Conservation (phyloP, 1,284 basidiomycete species). For the Rhodotorula sp. region DNA sequence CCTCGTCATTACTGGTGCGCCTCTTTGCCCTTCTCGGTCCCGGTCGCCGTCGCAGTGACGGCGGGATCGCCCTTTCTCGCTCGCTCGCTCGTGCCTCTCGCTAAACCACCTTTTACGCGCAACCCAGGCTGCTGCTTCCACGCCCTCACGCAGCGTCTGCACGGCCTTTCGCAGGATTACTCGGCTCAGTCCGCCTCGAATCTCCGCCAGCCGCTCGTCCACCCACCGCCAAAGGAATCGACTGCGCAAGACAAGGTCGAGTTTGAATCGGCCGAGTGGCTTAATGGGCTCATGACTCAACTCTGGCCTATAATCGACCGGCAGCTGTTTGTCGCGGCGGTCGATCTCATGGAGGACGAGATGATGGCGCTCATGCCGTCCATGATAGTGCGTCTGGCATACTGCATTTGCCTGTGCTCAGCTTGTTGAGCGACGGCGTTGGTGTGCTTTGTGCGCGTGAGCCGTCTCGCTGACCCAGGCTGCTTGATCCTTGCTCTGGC, state of each 20-base stretch:
- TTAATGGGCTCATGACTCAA: constrained; percentile 7
- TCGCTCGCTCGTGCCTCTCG: rapidly evolving
- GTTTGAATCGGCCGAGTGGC: constrained; percentile 23
- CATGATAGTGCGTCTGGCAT: constrained; percentile 12
- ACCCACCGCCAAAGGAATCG: background rate
- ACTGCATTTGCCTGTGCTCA: too few species aligned
- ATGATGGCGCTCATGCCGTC: constrained; percentile 9
- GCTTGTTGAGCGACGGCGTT: too few species aligned
- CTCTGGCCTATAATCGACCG: constrained; percentile 25
- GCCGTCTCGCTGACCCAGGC: too few species aligned
- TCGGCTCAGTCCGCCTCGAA: background rate
- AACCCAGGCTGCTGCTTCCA: background rate
- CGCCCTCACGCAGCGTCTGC: background rate
- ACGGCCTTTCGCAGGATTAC: constrained; percentile 4
- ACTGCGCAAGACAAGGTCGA: background rate
- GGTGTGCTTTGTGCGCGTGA: too few species aligned
- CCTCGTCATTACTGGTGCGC: background rate
- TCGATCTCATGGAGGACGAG: constrained; percentile 29
- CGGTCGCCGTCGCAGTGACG: background rate
- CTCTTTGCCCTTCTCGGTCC: background rate
- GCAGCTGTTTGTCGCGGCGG: constrained; percentile 12
- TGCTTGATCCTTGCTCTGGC: too few species aligned
- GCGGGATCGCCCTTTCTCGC: background rate
- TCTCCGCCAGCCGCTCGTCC: background rate
- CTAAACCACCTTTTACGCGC: too few species aligned